phyloP scores from a whole-genome alignment of 768 basidiomycete species.

The Neoboletus brunneissimus region DNA sequence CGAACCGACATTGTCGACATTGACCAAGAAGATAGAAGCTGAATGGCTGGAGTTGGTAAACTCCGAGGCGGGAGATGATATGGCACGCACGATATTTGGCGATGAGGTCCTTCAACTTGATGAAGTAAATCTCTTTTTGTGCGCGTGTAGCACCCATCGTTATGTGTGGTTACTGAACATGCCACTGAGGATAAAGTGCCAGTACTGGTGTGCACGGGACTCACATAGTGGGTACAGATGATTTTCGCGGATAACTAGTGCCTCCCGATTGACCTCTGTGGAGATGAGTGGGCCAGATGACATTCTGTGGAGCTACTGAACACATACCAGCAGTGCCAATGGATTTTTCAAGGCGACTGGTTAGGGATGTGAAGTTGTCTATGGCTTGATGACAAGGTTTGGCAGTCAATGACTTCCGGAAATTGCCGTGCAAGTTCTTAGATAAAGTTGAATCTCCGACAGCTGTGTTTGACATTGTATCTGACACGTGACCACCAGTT shows the following conservation, averaged over 20 bases:
- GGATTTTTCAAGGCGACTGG: slow-evolving; percentile 90
- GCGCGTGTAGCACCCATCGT: slow-evolving; percentile 91
- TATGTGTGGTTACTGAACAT: slow-evolving; percentile 20
- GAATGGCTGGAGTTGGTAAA: slow-evolving; percentile 5
- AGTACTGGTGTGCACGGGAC: slow-evolving; percentile 1
- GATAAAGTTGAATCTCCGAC: slow-evolving; percentile 30
- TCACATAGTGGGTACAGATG: slow-evolving; percentile 27
- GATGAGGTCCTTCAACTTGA: slow-evolving; percentile 91
- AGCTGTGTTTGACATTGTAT: slow-evolving; percentile 1
- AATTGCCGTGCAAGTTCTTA: slow-evolving; percentile 27
- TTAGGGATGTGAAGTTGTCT: slow-evolving; percentile 18
- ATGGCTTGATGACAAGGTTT: slow-evolving; percentile 26
- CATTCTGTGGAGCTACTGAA: slow-evolving; percentile 1
- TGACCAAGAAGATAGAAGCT: slow-evolving; percentile 99
- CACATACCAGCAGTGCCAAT: slow-evolving; percentile 75
- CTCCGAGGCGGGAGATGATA: not conserved
- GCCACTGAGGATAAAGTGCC: not conserved
- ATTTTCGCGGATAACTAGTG: slow-evolving; percentile 42
- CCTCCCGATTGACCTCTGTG: slow-evolving; percentile 92
- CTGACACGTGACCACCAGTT: slow-evolving; percentile 8
- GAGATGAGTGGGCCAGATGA: slow-evolving; percentile 9
- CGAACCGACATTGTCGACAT: slow-evolving; percentile 99
- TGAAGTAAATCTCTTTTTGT: slow-evolving; percentile 90
- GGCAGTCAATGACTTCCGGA: slow-evolving; percentile 9
- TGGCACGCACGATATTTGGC: slow-evolving; percentile 77